Evolutionary conservation across 345 rosid genomes (phyloP).

Genomic region (Hypericum androsaemum): DNA sequence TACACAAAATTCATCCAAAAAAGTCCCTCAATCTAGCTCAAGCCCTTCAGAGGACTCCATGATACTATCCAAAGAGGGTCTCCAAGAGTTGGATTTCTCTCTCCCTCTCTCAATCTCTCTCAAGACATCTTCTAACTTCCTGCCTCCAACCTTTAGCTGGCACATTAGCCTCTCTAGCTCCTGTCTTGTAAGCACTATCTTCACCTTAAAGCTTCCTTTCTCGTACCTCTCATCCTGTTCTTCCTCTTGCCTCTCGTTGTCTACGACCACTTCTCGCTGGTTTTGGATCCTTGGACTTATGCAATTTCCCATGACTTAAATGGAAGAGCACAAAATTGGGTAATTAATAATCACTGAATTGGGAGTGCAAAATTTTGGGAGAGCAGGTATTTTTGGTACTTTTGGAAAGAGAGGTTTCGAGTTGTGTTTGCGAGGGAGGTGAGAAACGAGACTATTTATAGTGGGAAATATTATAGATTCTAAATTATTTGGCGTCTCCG

Average conservation of each 20-base stretch:
- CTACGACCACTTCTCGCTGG: neutral
- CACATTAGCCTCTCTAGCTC: conserved; percentile 56
- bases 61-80: conserved; percentile 61
- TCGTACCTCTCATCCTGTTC: neutral
- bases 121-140: conserved; percentile 35
- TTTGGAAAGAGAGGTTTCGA: neutral
- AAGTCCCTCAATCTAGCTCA: conserved; percentile 19
- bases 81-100: conserved; percentile 32
- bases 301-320: conserved; percentile 42
- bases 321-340: neutral
- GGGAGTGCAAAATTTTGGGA: neutral
- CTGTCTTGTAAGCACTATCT: conserved; percentile 65
- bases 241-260: neutral
- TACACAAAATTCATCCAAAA: too few relatives aligned
- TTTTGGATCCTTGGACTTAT: conserved; percentile 8
- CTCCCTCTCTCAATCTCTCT: conserved; percentile 23
- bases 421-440: conserved; percentile 6
- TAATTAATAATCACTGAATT: neutral
- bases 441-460: conserved; percentile 4
- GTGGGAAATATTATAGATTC: neutral
- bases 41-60: conserved; percentile 34
- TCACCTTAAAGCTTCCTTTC: conserved; percentile 45
- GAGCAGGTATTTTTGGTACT: too few relatives aligned
- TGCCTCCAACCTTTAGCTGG: conserved; percentile 24
- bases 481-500: neutral